Percentiles rank a stretch among this genome's conserved stretches.
Evolutionary conservation across 805 yeast genomes (phyloP).

Genomic region (Yamadazyma ubonensis): DNA sequence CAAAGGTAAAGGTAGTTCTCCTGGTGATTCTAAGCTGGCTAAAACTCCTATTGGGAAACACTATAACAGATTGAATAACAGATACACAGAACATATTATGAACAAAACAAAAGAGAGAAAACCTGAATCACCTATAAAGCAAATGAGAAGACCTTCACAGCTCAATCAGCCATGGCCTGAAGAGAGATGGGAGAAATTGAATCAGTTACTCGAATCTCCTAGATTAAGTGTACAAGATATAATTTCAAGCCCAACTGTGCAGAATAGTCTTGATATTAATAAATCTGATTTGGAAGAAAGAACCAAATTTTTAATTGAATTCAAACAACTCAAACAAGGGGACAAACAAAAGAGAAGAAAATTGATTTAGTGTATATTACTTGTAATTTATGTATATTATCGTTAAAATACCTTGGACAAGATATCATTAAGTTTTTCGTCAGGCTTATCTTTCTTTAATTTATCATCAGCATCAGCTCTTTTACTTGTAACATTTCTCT

Average conservation of each 20-base stretch:
- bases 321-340: constrained; percentile 8
- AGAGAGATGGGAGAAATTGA: constrained; percentile 33
- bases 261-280: constrained; percentile 26
- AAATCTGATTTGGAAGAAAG: constrained; percentile 31
- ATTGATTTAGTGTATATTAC: background rate
- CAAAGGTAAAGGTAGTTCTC: background rate
- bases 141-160: constrained; percentile 4
- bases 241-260: constrained; percentile 26
- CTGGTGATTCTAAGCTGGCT: background rate
- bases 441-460: constrained; percentile 42
- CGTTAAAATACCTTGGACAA: constrained; percentile 52
- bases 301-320: constrained; percentile 25
- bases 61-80: constrained; percentile 19
- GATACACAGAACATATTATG: constrained; percentile 19
- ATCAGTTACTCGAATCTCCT: constrained; percentile 27
- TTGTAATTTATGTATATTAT: constrained; percentile 1
- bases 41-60: constrained; percentile 16
- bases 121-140: background rate
- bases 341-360: constrained; percentile 2
- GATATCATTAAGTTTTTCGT: constrained; percentile 45
- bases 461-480: constrained; percentile 60
- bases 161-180: constrained; percentile 24
- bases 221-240: constrained; percentile 27
- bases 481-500: constrained; percentile 62
- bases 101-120: constrained; percentile 8